Conservation (phyloP, 371 early-diverging fungal species). For the Mortierella sp. region DNA sequence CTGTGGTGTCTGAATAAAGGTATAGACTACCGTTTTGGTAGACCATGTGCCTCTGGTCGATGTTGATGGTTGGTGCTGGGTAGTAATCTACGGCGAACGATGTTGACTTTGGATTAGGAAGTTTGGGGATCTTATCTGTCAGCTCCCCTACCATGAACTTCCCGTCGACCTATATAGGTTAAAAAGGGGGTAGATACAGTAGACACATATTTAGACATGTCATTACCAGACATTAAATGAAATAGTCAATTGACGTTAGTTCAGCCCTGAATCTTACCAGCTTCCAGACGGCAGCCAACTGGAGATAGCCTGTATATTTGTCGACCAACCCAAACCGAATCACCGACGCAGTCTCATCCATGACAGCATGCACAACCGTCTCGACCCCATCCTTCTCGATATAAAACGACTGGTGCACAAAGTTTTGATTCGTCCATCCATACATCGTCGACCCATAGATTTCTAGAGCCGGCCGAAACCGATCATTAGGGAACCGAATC, state of each 20-base stretch:
- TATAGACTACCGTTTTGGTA: not conserved
- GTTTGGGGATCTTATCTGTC: not conserved
- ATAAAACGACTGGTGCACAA: not conserved
- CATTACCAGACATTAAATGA: not conserved
- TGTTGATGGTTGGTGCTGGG: not conserved
- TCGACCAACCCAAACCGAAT: not conserved
- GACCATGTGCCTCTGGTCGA: not conserved
- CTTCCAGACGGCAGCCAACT: not conserved
- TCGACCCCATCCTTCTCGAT: conserved; percentile 1
- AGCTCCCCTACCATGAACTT: not conserved
- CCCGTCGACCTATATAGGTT: not conserved
- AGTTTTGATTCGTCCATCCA: not conserved
- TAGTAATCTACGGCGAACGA: not conserved
- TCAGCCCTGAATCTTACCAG: not conserved
- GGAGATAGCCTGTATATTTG: not conserved
- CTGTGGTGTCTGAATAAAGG: not conserved
- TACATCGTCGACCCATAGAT: not conserved
- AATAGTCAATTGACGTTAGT: not conserved
- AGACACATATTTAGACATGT: not conserved
- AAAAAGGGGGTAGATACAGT: no score
- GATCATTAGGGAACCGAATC: no score
- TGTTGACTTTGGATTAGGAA: not conserved
- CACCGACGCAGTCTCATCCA: not conserved
- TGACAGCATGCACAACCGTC: not conserved
- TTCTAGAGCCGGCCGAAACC: no score